Percentiles rank a stretch among this genome's conserved stretches.
Evolutionary conservation across 1,139 yeast species (phyloP).

Genomic region (Scheffersomyces lignicola): DNA sequence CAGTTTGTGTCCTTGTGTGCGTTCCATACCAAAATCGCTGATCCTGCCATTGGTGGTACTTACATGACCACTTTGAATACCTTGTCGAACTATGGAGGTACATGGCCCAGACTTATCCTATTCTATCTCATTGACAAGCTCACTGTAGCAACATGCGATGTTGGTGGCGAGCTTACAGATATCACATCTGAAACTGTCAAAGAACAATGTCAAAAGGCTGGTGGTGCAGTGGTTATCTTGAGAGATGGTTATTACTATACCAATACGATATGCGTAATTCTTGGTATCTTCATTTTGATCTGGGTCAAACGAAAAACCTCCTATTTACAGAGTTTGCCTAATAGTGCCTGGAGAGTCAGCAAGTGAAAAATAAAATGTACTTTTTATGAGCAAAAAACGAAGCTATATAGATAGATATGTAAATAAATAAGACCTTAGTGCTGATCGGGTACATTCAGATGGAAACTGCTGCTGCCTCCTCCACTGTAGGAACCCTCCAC

Average conservation of each 20-base stretch:
- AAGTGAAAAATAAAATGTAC: constrained; percentile 3
- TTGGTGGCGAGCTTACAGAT: constrained; percentile 9
- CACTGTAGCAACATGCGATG: constrained; percentile 60
- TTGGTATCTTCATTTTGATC: constrained; percentile 69
- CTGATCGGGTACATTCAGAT: not conserved
- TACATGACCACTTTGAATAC: constrained; percentile 97
- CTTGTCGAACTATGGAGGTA: constrained; percentile 90
- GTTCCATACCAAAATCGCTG: constrained; percentile 93
- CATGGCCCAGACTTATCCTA: constrained; percentile 89
- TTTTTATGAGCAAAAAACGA: not conserved
- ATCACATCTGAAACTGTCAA: constrained; percentile 37
- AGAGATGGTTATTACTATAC: constrained; percentile 87
- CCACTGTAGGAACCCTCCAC: constrained; percentile 14
- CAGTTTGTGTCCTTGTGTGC: constrained; percentile 95
- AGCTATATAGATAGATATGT: constrained; percentile 1
- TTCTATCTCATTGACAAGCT: constrained; percentile 77
- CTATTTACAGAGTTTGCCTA: constrained; percentile 62
- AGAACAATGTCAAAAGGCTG: constrained; percentile 48
- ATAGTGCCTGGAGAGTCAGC: constrained; percentile 66
- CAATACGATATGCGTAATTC: constrained; percentile 63
- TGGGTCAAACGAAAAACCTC: constrained; percentile 66
- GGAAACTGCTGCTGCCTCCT: constrained; percentile 3
- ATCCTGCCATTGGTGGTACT: constrained; percentile 94
- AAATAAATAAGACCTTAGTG: not conserved
- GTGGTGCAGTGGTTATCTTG: constrained; percentile 55